phyloP scores from a whole-genome alignment of 768 basidiomycete genomes.

The Mycena olivaceomarginata region DNA sequence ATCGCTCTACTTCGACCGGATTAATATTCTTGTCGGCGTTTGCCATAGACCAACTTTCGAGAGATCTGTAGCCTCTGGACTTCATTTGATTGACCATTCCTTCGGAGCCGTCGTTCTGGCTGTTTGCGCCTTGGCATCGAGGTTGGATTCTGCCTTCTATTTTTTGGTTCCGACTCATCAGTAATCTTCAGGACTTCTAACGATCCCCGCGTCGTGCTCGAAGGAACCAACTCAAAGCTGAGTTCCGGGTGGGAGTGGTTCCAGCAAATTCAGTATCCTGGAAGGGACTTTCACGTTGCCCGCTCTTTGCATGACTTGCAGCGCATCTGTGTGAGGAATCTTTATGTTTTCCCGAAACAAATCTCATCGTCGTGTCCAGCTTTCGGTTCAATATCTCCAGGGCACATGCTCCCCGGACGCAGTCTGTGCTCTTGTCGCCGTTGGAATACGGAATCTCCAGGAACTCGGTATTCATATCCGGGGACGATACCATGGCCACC shows the following conservation, averaged over 20 bases:
- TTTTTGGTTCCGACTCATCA: background rate
- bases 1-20: constrained; percentile 66
- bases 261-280: constrained; percentile 23
- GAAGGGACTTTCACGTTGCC: constrained; percentile 39
- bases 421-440: constrained; percentile 31
- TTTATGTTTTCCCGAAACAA: background rate
- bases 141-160: background rate
- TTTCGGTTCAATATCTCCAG: constrained; percentile 37
- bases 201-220: constrained; percentile 63
- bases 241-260: constrained; percentile 49
- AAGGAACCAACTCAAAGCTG: constrained; percentile 47
- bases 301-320: constrained; percentile 29
- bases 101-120: constrained; percentile 69
- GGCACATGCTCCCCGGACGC: constrained; percentile 17
- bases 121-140: constrained; percentile 63
- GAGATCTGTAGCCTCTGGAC: constrained; percentile 55
- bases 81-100: constrained; percentile 59
- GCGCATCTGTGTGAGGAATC: constrained; percentile 21
- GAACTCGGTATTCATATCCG: constrained; percentile 39
- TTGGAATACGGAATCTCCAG: constrained; percentile 25
- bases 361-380: constrained; percentile 13
- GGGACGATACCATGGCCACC: constrained; percentile 23
- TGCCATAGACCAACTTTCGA: constrained; percentile 73
- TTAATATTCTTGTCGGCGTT: constrained; percentile 64
- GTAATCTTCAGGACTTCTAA: constrained; percentile 53